phyloP scores from a whole-genome alignment of 495 filamentous ascomycete species.

The Chaetomium tenue region DNA sequence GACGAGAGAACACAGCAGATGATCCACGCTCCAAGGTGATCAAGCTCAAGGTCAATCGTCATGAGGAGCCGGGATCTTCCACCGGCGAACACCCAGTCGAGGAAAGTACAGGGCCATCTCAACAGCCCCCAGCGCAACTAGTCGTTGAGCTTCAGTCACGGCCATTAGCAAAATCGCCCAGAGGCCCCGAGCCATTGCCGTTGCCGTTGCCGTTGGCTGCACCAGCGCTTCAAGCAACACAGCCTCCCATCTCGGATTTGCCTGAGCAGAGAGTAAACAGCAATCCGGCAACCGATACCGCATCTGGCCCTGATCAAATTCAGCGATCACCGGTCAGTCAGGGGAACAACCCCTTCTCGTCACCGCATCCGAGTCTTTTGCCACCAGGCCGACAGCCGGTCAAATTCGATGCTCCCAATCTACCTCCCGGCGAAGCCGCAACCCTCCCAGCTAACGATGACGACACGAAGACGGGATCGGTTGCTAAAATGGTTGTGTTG shows the following conservation, averaged over 20 bases:
- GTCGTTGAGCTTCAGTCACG: conserved; percentile 26
- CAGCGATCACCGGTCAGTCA: conserved; percentile 15
- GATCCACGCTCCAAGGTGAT: conserved; percentile 47
- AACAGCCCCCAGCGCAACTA: conserved; percentile 9
- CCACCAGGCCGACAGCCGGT: conserved; percentile 42
- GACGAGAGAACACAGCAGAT: conserved; percentile 42
- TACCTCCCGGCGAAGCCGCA: not conserved
- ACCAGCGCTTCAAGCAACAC: not conserved
- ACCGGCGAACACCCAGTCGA: conserved; percentile 14
- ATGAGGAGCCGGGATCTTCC: conserved; percentile 40
- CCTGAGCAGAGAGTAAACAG: not conserved
- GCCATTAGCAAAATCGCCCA: not conserved
- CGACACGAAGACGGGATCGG: not conserved
- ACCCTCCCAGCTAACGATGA: conserved; percentile 24
- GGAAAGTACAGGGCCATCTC: conserved; percentile 4
- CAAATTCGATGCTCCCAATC: conserved; percentile 8
- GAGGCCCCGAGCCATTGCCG: not conserved
- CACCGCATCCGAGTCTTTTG: conserved; percentile 44
- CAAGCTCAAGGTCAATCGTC: conserved; percentile 71
- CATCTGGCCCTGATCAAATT: conserved; percentile 1
- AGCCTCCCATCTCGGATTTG: too few relatives aligned
- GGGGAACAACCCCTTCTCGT: conserved; percentile 43
- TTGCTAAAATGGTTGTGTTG: not conserved
- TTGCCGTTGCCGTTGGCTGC: not conserved
- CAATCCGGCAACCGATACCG: not conserved